Base-by-base conservation (phyloP, 352 stramenopile genomes). In the Phytophthora citricola region DNA sequence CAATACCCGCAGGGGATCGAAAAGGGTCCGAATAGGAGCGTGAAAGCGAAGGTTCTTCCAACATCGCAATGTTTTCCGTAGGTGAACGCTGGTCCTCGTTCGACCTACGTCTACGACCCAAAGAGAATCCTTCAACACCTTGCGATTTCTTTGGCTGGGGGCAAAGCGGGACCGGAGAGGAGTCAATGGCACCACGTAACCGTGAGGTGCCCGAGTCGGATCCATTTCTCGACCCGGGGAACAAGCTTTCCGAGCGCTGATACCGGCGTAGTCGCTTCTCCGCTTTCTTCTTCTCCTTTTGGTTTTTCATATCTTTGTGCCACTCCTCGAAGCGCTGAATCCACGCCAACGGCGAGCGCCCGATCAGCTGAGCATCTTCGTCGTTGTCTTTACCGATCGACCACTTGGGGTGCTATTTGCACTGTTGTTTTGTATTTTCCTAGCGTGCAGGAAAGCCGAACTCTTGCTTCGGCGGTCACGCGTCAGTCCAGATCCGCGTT, bases 321-420 rank as follows among this genome's bases (percentile, higher is more conserved):
- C 86, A 94, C 46, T 86, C 83, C 39, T 93, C 86, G 20, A 94
- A 79, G 5, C 85, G 81, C 54, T 94, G 84, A 51, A 94, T 83
- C 84, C 84, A 94, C 8, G 78, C 81, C 46, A 86, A 81, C 1
- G 86, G 84, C 2, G 86, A 91, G 0, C 76, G 76, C 24, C 79
- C 83, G 48, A 75, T 71, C n/a, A 75, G 27, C 15, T 81, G 72
- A 36, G 40, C 50, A 34, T 87, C 79, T 5, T 83, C 79, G 15
- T 89, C 74, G 27, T 38, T 75, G 12, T 61, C 54, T 50, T 66
- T 3, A 38, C 40, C 2, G 24, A 26, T 50, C 56, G 56, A n/a
- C 31, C 47, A 15, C 47, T 66, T 8, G 55, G 53, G 14, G 59
- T 66, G 54, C 45, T 75, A n/a, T 36, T 73, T 29, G 50, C 58